These are phyloP conservation scores for Phytomonas sp. DNA, from an alignment of 208 protist species.

Conservation along the genomic window DNA sequence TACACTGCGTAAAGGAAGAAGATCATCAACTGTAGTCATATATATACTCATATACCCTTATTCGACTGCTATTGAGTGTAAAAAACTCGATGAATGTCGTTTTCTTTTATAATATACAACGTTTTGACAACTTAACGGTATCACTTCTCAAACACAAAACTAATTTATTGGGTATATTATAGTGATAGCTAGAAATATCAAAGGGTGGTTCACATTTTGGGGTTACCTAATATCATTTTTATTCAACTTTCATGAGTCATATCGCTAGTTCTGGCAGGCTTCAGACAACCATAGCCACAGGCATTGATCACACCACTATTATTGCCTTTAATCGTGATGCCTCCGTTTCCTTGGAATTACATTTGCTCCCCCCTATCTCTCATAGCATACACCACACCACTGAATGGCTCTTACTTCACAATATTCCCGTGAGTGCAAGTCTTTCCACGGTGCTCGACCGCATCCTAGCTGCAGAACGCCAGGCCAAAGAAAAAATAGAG, in stretches of 20 bases:
- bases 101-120: neutral
- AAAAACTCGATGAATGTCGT: neutral
- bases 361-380: constrained; percentile 22
- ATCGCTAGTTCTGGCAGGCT: neutral
- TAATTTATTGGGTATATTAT: neutral
- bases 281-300: neutral
- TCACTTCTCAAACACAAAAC: neutral
- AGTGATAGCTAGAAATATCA: neutral
- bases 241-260: neutral
- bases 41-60: neutral
- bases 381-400: constrained; percentile 14
- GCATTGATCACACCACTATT: constrained; percentile 21
- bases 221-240: neutral
- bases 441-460: constrained; percentile 33
- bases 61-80: neutral
- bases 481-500: neutral
- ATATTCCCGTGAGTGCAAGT: constrained; percentile 50
- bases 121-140: neutral
- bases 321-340: constrained; percentile 58
- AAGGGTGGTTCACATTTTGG: neutral
- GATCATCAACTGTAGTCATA: neutral
- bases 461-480: constrained; percentile 21
- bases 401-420: constrained; percentile 53
- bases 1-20: neutral
- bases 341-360: constrained; percentile 26